Base-by-base conservation (phyloP, 2,329 filamentous ascomycete species). In the Leptographium radiaticola region DNA sequence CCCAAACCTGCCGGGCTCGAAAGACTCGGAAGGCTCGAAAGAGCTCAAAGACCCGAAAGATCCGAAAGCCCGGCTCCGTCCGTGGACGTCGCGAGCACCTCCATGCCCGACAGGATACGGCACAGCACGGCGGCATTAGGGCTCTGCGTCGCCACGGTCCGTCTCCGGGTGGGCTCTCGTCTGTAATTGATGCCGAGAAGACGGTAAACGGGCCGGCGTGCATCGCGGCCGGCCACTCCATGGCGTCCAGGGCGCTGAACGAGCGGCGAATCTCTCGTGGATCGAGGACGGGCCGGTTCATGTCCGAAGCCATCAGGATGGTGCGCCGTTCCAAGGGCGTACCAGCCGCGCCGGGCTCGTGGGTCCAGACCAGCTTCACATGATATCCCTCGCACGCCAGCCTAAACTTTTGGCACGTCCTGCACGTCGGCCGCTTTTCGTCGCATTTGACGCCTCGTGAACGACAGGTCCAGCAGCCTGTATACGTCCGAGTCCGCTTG, bases 1-100 rank as follows among this genome's bases (percentile, higher is more conserved):
- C 15, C 53, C 53, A 4, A 46, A n/a, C 13, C 31, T 18, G 51
- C 53, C 50, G 9, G 53, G 39, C 36, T 49, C 15, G 11, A 55
- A 45, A n/a, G n/a, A n/a, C n/a, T n/a, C n/a, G n/a, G n/a, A n/a
- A n/a, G n/a, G n/a, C n/a, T n/a, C n/a, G n/a, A n/a, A n/a, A n/a
- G n/a, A n/a, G n/a, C n/a, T n/a, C n/a, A n/a, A n/a, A n/a, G n/a
- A n/a, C n/a, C n/a, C n/a, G n/a, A n/a, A n/a, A n/a, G n/a, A n/a
- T n/a, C n/a, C n/a, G n/a, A n/a, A n/a, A n/a, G n/a, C n/a, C n/a
- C n/a, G n/a, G n/a, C n/a, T n/a, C n/a, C n/a, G n/a, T n/a, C n/a
- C n/a, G n/a, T n/a, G n/a, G n/a, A n/a, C n/a, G n/a, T n/a, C n/a
- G n/a, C n/a, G n/a, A n/a, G n/a, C n/a, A n/a, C n/a, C n/a, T n/a